Conservation (phyloP, 1,139 yeast genomes). For the Kodamaea suecica region DNA sequence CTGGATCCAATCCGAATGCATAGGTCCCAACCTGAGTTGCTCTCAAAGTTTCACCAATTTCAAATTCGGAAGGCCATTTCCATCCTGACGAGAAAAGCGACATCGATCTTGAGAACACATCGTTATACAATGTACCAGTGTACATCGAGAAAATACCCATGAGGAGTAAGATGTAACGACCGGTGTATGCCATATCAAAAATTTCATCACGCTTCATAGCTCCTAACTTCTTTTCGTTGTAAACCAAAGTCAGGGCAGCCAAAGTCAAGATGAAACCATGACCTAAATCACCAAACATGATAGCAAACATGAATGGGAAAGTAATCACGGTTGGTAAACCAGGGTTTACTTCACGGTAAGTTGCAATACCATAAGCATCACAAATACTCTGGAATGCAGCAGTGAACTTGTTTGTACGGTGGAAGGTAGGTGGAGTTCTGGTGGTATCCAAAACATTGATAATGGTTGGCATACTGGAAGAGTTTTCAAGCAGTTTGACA, state of each 20-base stretch:
- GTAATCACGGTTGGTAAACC: constrained; percentile 78
- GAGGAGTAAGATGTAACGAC: constrained; percentile 66
- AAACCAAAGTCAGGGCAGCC: constrained; percentile 57
- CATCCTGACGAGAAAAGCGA: constrained; percentile 69
- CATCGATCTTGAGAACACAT: constrained; percentile 76
- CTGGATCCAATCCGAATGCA: constrained; percentile 67
- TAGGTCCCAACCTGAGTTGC: constrained; percentile 60
- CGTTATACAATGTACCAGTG: constrained; percentile 75
- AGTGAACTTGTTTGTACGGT: constrained; percentile 73
- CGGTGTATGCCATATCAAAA: constrained; percentile 76
- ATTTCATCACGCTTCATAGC: constrained; percentile 71
- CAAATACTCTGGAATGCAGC: constrained; percentile 73
- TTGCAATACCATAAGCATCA: constrained; percentile 78
- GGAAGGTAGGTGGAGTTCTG: constrained; percentile 75
- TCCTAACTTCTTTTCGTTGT: constrained; percentile 57
- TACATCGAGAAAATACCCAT: constrained; percentile 81
- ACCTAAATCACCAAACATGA: constrained; percentile 86
- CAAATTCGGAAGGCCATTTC: constrained; percentile 64
- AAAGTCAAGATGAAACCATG: constrained; percentile 68
- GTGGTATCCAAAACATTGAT: constrained; percentile 63
- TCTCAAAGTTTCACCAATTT: constrained; percentile 54
- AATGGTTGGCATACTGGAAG: constrained; percentile 35
- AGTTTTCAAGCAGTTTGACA: constrained; percentile 24
- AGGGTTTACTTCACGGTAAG: constrained; percentile 76
- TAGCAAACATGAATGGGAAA: constrained; percentile 83